These are phyloP conservation scores for Heliamphora exappendiculata DNA, from an alignment of 148 eudicot species.

Conservation along the genomic window DNA sequence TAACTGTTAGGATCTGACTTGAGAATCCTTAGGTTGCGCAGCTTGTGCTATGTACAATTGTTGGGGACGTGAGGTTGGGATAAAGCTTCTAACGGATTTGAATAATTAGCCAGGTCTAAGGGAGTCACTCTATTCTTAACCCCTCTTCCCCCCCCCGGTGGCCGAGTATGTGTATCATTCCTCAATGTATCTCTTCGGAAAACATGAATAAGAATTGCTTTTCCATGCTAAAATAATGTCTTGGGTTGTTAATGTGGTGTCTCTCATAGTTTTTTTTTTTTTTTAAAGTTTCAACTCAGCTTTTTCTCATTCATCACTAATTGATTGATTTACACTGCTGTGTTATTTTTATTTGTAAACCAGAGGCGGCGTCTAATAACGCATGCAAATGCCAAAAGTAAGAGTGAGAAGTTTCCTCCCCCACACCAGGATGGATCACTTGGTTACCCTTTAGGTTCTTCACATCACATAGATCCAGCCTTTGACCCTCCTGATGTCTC, in stretches of 20 bases:
- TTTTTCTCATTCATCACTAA: neutral
- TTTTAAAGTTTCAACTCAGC: neutral
- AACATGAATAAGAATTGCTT: neutral
- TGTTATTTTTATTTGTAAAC: neutral
- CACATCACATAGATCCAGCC: constrained; percentile 40
- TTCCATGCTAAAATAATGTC: neutral
- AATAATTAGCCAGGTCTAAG: neutral
- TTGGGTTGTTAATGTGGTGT: neutral
- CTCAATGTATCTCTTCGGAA: neutral
- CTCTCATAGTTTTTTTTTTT: neutral
- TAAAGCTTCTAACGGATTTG: neutral
- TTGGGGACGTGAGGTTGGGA: neutral
- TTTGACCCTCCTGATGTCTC: constrained; percentile 58
- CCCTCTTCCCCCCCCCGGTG: too few relatives aligned
- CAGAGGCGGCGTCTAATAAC: constrained; percentile 68
- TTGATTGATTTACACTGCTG: constrained; percentile 4
- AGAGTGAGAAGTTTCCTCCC: constrained; percentile 84
- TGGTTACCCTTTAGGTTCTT: constrained; percentile 51
- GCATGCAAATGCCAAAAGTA: constrained; percentile 76
- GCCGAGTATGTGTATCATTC: neutral
- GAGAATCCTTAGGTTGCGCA: neutral
- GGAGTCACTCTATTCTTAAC: too few relatives aligned
- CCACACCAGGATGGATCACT: constrained; percentile 83
- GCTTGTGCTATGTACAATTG: too few relatives aligned
- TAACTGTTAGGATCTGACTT: neutral